Base-by-base conservation (phyloP, 192 early-diverging fungal species). In the Coemansia sp. region DNA sequence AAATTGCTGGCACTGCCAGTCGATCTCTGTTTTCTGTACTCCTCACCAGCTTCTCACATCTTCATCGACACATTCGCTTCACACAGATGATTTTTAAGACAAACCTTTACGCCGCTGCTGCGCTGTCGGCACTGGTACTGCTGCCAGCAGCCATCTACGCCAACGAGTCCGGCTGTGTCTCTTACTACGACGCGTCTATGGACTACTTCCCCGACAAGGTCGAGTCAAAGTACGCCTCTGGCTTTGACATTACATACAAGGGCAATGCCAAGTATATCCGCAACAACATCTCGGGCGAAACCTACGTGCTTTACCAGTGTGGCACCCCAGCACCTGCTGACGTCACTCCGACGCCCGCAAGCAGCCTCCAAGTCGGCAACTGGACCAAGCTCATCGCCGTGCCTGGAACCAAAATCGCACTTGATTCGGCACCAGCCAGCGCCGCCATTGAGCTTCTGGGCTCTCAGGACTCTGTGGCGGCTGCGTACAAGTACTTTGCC, bases 241-340 rank as follows among this genome's bases (percentile, higher is more conserved):
- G 84, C 20, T 94, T 91, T 73, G 79, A 70, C 33, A 86, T 94
- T 67, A 46, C 72, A 11, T 92, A 92, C 73, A 69, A 81, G 31
- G 80, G 86, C 12, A 89, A 87, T 64, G 87, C 89, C 81, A 94
- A 94, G 78, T 68, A 89, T 41, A 79, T 92, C 10, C 80, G 73
- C 46, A 91, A 92, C 77, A 85, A 40, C 20, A 61, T 74, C 16
- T 72, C 80, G 24, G 85, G 86, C 46, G 83, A 85, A 24, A 84
- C 76, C 24, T 92, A 88, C 69, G 85, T 88, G n/a, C 85, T 92
- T 41, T 87, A 88, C 58, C 91, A 91, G 71, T 94, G 90, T 72
- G 90, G 91, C 63, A 90, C 91, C 20, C 86, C 88, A 16, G 46
- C 64, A 8, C 72, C 81, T 22, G 68, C 73, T 39, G 74, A 81